phyloP scores from a whole-genome alignment of 225 moss, liverwort and hornwort species.

The Physcomitrellopsis africana region DNA sequence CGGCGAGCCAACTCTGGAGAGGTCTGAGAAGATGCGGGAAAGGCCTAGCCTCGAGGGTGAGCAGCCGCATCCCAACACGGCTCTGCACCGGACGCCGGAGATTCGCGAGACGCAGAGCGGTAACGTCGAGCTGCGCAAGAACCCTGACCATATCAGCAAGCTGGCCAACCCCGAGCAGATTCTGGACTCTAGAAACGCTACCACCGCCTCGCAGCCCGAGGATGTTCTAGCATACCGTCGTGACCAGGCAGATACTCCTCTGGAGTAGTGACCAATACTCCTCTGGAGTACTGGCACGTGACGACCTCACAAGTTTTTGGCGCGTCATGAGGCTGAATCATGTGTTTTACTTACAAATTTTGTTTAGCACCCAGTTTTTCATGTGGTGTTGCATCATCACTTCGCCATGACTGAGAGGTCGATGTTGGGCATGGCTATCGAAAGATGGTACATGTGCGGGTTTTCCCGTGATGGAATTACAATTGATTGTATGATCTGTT shows the following conservation, averaged over 20 bases:
- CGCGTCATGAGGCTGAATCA: too few relatives aligned
- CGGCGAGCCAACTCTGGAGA: not conserved
- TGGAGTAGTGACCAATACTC: conserved; percentile 48
- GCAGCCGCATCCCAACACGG: not conserved
- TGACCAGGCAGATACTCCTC: conserved; percentile 43
- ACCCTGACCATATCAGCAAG: conserved; percentile 39
- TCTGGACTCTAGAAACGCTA: conserved; percentile 28
- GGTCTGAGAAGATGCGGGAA: conserved; percentile 24
- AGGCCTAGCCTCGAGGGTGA: conserved; percentile 23
- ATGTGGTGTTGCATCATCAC: too few relatives aligned
- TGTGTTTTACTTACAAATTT: too few relatives aligned
- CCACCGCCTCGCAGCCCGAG: conserved; percentile 16
- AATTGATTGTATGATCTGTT: too few relatives aligned
- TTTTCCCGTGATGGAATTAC: too few relatives aligned
- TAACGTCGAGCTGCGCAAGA: conserved; percentile 49
- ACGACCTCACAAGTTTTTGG: not conserved
- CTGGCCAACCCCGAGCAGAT: conserved; percentile 29
- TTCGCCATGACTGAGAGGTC: too few relatives aligned
- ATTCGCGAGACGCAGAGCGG: conserved; percentile 56
- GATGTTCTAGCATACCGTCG: conserved; percentile 51
- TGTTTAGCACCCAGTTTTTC: too few relatives aligned
- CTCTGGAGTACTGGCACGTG: conserved; percentile 41
- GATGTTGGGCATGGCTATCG: too few relatives aligned
- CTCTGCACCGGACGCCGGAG: conserved; percentile 48
- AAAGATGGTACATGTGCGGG: too few relatives aligned